Conservation (phyloP, 192 early-diverging fungal genomes). For the Umbelopsis sp. region DNA sequence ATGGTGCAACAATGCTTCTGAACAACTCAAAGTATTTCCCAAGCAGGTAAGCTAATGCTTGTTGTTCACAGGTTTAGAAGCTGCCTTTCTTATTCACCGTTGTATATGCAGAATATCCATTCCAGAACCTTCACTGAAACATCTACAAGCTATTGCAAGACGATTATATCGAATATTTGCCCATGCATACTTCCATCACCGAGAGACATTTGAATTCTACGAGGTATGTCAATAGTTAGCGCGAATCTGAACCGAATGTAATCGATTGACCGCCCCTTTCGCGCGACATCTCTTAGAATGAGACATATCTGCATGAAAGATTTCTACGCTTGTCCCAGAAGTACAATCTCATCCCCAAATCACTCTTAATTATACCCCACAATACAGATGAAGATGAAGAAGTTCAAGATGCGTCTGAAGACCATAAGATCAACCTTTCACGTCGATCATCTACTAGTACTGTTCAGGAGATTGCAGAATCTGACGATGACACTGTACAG, state of each 20-base stretch:
- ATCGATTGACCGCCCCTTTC: too few species aligned
- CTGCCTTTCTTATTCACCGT: background rate
- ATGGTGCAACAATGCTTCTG: slow-evolving; percentile 81
- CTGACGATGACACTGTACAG: too few species aligned
- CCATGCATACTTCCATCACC: slow-evolving; percentile 92
- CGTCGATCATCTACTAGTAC: background rate
- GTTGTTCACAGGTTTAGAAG: background rate
- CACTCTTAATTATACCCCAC: slow-evolving; percentile 72
- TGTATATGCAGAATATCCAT: slow-evolving; percentile 48
- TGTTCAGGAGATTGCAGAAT: slow-evolving; percentile 5
- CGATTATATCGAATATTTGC: slow-evolving; percentile 97
- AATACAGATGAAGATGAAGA: background rate
- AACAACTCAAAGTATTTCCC: slow-evolving; percentile 79
- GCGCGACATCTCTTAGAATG: slow-evolving; percentile 50
- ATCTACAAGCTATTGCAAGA: slow-evolving; percentile 87
- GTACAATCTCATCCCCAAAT: slow-evolving; percentile 66
- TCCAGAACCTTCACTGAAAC: slow-evolving; percentile 76
- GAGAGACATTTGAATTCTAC: slow-evolving; percentile 84
- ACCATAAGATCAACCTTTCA: background rate
- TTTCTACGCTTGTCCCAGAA: slow-evolving; percentile 70
- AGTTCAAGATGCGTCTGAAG: background rate
- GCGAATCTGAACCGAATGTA: too few species aligned
- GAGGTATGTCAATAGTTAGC: slow-evolving; percentile 55
- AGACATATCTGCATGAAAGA: slow-evolving; percentile 71
- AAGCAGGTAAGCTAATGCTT: slow-evolving; percentile 54